Conservation (phyloP, 768 basidiomycete species). For the Ramaria sp. region DNA sequence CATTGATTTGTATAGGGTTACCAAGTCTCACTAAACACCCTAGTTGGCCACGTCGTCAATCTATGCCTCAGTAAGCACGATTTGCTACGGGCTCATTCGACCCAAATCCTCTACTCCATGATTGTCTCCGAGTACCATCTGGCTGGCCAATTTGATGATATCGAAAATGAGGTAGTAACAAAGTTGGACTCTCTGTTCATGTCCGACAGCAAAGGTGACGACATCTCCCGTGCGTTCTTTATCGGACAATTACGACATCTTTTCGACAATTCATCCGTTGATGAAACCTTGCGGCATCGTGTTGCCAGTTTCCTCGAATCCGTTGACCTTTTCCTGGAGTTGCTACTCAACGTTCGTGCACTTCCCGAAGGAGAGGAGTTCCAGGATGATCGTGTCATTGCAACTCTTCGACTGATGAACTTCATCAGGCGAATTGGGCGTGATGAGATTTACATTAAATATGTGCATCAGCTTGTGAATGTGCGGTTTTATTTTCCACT, state of each 20-base stretch:
- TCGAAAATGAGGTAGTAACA: slow-evolving; percentile 88
- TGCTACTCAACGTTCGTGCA: slow-evolving; percentile 76
- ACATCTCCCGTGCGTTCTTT: slow-evolving; percentile 88
- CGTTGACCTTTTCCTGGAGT: slow-evolving; percentile 85
- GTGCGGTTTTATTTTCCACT: slow-evolving; percentile 32
- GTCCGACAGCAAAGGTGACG: slow-evolving; percentile 84
- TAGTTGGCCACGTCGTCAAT: slow-evolving; percentile 85
- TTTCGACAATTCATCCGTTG: slow-evolving; percentile 78
- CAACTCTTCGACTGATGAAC: slow-evolving; percentile 85
- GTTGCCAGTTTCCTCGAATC: slow-evolving; percentile 80
- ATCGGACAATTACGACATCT: slow-evolving; percentile 79
- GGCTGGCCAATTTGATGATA: slow-evolving; percentile 73
- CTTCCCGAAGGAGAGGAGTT: slow-evolving; percentile 91
- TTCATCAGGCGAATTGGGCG: slow-evolving; percentile 87
- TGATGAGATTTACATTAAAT: slow-evolving; percentile 92
- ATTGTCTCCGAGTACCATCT: slow-evolving; percentile 87
- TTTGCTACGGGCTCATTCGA: slow-evolving; percentile 78
- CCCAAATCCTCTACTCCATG: slow-evolving; percentile 91
- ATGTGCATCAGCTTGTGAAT: slow-evolving; percentile 89
- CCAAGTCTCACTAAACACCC: slow-evolving; percentile 68
- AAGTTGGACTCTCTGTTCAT: slow-evolving; percentile 87
- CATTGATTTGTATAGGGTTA: slow-evolving; percentile 45
- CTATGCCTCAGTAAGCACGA: slow-evolving; percentile 94
- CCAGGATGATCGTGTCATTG: slow-evolving; percentile 88
- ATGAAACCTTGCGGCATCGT: slow-evolving; percentile 64